Evolutionary conservation across 805 yeast species (phyloP).

Genomic region (Cyberlindnera euphorbiiphila): DNA sequence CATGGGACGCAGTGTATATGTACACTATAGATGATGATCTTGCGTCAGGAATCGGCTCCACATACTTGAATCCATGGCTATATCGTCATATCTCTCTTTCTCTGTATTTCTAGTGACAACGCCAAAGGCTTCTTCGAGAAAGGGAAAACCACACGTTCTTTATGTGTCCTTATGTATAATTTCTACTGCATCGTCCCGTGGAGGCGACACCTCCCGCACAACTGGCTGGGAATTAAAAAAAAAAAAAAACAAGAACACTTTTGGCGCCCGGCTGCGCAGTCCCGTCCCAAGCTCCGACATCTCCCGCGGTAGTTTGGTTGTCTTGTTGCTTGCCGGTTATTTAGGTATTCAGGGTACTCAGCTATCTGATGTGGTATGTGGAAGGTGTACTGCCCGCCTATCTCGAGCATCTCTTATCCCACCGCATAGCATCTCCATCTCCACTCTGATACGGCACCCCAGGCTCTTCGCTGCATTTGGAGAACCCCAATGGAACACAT

Average conservation of each 20-base stretch:
- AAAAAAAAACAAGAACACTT: background rate
- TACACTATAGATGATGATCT: no score
- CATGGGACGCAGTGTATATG: background rate
- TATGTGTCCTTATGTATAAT: slow-evolving; percentile 8
- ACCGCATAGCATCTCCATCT: no score
- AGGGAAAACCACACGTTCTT: background rate
- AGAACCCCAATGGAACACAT: no score
- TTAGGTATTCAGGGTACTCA: no score
- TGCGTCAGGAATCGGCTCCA: background rate
- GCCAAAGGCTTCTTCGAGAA: background rate
- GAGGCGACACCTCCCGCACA: slow-evolving; percentile 6
- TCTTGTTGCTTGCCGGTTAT: no score
- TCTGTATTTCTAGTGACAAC: background rate
- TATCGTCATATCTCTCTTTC: background rate
- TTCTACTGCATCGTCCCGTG: slow-evolving; percentile 5
- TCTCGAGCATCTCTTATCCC: no score
- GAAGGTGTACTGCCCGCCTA: no score
- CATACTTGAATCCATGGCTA: slow-evolving; percentile 11
- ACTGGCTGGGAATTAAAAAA: slow-evolving; percentile 3
- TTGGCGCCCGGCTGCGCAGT: slow-evolving; percentile 8
- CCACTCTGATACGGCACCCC: no score
- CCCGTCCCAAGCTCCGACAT: slow-evolving; percentile 6
- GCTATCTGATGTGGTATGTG: no score
- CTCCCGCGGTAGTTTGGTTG: slow-evolving; percentile 5
- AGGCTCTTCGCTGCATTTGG: no score